These are phyloP conservation scores for Cryphonectria carpinicola DNA, from an alignment of 2,329 filamentous ascomycete species.

Conservation along the genomic window DNA sequence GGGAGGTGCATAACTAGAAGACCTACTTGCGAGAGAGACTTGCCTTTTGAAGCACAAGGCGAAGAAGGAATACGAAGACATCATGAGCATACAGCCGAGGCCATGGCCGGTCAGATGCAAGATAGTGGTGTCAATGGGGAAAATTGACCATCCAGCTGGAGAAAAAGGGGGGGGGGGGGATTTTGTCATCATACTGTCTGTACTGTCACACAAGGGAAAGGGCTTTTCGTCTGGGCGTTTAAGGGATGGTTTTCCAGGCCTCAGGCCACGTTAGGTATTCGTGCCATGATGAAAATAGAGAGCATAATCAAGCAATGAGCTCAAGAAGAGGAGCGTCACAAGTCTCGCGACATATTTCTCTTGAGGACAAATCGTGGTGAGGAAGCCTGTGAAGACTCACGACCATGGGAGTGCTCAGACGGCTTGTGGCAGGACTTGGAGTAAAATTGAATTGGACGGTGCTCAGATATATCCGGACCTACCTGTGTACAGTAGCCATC, in stretches of 20 bases:
- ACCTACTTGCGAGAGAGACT: background rate
- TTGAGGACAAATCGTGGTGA: background rate
- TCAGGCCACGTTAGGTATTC: slow-evolving; percentile 11
- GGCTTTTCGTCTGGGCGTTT: background rate
- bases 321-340: slow-evolving; percentile 8
- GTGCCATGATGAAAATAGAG: slow-evolving; percentile 13
- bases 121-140: slow-evolving; percentile 17
- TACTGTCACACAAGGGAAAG: background rate
- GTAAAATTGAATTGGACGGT: background rate
- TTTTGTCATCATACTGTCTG: background rate
- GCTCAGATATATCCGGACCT: background rate
- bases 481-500: background rate
- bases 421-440: background rate
- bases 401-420: background rate
- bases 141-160: slow-evolving; percentile 13
- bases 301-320: slow-evolving; percentile 21
- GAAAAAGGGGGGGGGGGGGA: background rate
- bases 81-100: slow-evolving; percentile 13
- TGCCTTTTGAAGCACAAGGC: background rate
- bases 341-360: background rate
- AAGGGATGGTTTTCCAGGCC: slow-evolving; percentile 8
- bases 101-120: slow-evolving; percentile 1
- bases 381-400: background rate
- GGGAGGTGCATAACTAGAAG: slow-evolving; percentile 6
- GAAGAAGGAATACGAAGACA: slow-evolving; percentile 2